Evolutionary conservation across 2,329 filamentous ascomycete genomes (phyloP), one percentile per base, ranked within the genome.

Genomic region (Macroventuria anomochaeta): DNA sequence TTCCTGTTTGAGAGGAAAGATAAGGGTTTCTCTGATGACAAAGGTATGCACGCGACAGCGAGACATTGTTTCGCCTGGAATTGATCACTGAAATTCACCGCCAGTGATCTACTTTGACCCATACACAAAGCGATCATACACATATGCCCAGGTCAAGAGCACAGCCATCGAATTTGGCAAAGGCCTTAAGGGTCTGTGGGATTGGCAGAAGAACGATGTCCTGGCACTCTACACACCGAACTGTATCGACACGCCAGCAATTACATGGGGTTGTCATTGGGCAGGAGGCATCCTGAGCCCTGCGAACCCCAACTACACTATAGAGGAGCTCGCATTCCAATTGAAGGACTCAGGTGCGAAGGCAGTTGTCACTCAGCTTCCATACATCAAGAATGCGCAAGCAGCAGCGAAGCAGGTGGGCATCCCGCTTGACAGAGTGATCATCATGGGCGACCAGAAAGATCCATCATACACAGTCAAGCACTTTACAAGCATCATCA

Each of bases 271-370:
- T 23, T 82, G 85, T 8, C 85, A 89, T 61, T 97, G 91, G 89
- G 89, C 91, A 0, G 93, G 92, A 38, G 92, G 90, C 25, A 79
- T 91, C 44, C 77, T 91, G 10, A 91, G 88, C n/a, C 91, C 93
- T 0, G 92, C 91, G 2, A 97, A 97, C 69, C 92, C 93, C 17
- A 86, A 87, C 3, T 96, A 96, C 76, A 96, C 90, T 0, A 84
- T 84, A 11, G 85, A 91, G 8, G 93, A 97, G 75, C 82, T 97
- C 28, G 86, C 88, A 4, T 92, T 90, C 67, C 93, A 97, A 76
- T 82, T 97, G 56, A 85, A 85, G 65, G 90, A 96, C 73, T 88
- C 88, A 0, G 83, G 85, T 0, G 90, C 91, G 26, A 90, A 86
- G 67, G 90, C 83, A 0, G 74, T 97, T 7, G 83, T 88, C 21